phyloP scores from a whole-genome alignment of 805 yeast species.

The Spathaspora hagerdaliae region DNA sequence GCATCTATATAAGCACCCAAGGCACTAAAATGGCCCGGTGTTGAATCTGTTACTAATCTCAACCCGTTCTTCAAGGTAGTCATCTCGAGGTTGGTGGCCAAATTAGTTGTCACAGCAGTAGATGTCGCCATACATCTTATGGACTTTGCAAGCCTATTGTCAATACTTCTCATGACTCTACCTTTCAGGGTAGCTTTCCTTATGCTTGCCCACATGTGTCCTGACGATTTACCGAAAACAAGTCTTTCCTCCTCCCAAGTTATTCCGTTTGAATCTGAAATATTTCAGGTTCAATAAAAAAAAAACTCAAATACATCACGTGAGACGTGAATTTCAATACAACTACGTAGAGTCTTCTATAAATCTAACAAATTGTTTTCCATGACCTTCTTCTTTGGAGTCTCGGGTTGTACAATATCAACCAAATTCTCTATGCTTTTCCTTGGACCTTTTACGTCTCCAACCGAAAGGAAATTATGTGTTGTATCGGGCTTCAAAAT shows the following conservation, averaged over 20 bases:
- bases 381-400: neutral
- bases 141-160: neutral
- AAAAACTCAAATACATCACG: no score
- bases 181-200: neutral
- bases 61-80: conserved; percentile 67
- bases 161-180: neutral
- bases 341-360: no score
- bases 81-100: conserved; percentile 18
- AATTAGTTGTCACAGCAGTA: neutral
- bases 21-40: conserved; percentile 89
- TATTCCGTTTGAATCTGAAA: no score
- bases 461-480: no score
- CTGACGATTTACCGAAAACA: neutral
- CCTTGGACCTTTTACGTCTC: no score
- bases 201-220: neutral
- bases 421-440: neutral
- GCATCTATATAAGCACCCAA: conserved; percentile 86
- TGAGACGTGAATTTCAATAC: no score
- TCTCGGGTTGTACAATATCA: conserved; percentile 1
- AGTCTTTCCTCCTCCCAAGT: no score
- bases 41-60: conserved; percentile 75
- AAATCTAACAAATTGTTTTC: conserved; percentile 5
- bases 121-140: neutral
- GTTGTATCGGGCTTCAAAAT: no score
- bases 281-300: no score